Evolutionary conservation across 106 monocot genomes (phyloP).

Genomic region (Allium sativum): DNA sequence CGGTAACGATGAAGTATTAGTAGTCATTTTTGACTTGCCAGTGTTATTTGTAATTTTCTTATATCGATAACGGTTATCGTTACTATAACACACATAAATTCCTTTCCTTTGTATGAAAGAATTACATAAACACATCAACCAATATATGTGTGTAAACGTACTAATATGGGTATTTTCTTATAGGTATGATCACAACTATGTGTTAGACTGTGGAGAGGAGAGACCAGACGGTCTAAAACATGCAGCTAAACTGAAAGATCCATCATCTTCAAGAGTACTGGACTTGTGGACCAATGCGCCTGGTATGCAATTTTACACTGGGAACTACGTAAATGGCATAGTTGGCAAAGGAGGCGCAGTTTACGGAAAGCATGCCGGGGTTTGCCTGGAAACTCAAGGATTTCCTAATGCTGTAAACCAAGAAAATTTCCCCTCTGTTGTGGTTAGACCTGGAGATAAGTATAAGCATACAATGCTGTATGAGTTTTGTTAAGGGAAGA

Average conservation of each 20-base stretch:
- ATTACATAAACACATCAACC: too few species aligned
- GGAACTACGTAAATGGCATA: slow-evolving; percentile 27
- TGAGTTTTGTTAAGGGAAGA: slow-evolving; percentile 20
- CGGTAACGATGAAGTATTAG: too few species aligned
- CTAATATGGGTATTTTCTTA: too few species aligned
- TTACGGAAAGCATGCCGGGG: slow-evolving; percentile 34
- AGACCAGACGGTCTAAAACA: slow-evolving; percentile 9
- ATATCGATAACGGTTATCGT: too few species aligned
- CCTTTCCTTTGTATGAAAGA: too few species aligned
- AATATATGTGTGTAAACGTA: too few species aligned
- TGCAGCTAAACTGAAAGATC: slow-evolving; percentile 14
- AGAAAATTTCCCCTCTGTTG: slow-evolving; percentile 29
- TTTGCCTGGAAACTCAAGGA: slow-evolving; percentile 51
- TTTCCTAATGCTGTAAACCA: slow-evolving; percentile 48
- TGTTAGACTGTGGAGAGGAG: slow-evolving; percentile 7
- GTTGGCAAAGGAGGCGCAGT: slow-evolving; percentile 30
- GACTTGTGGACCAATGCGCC: slow-evolving; percentile 33
- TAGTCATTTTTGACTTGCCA: too few species aligned
- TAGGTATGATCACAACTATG: slow-evolving; percentile 34
- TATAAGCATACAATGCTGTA: slow-evolving; percentile 47
- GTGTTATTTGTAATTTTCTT: too few species aligned
- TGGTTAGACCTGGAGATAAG: slow-evolving; percentile 31
- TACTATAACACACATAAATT: too few species aligned
- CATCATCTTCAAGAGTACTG: not conserved
- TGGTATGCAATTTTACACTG: slow-evolving; percentile 57